Evolutionary conservation across 1,139 yeast species (phyloP).

Genomic region (Hyphopichia fennica): DNA sequence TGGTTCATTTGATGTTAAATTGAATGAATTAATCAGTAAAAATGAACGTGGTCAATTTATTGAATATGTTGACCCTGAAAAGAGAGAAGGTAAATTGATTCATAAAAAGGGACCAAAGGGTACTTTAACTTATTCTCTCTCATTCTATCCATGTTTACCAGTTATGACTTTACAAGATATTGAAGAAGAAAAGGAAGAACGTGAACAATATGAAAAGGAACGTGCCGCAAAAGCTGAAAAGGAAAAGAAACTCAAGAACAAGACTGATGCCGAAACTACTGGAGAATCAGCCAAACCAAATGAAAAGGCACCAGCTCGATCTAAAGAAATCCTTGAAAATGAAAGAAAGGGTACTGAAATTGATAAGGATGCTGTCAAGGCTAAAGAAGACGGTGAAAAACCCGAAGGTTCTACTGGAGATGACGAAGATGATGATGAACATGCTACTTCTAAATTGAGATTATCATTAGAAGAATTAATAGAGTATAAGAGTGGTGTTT

Average conservation of each 20-base stretch:
- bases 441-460: slow-evolving; percentile 41
- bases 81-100: slow-evolving; percentile 61
- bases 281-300: slow-evolving; percentile 1
- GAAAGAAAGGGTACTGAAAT: slow-evolving; percentile 9
- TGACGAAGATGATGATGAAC: slow-evolving; percentile 33
- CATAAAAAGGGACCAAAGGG: slow-evolving; percentile 84
- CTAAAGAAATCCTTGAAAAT: slow-evolving; percentile 10
- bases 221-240: slow-evolving; percentile 31
- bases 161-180: slow-evolving; percentile 75
- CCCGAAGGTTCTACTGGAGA: too few species aligned
- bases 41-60: slow-evolving; percentile 67
- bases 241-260: slow-evolving; percentile 26
- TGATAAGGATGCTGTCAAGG: slow-evolving; percentile 12
- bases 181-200: slow-evolving; percentile 50
- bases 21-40: slow-evolving; percentile 65
- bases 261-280: slow-evolving; percentile 22
- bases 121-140: slow-evolving; percentile 62
- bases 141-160: slow-evolving; percentile 82
- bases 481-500: slow-evolving; percentile 70
- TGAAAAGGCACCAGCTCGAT: slow-evolving; percentile 2
- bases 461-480: slow-evolving; percentile 64
- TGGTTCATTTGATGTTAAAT: slow-evolving; percentile 74
- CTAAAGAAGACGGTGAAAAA: slow-evolving; percentile 30
- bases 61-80: slow-evolving; percentile 57
- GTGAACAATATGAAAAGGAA: slow-evolving; percentile 22